phyloP scores from a whole-genome alignment of 225 moss, liverwort and hornwort genomes.

The Straminergon stramineum region DNA sequence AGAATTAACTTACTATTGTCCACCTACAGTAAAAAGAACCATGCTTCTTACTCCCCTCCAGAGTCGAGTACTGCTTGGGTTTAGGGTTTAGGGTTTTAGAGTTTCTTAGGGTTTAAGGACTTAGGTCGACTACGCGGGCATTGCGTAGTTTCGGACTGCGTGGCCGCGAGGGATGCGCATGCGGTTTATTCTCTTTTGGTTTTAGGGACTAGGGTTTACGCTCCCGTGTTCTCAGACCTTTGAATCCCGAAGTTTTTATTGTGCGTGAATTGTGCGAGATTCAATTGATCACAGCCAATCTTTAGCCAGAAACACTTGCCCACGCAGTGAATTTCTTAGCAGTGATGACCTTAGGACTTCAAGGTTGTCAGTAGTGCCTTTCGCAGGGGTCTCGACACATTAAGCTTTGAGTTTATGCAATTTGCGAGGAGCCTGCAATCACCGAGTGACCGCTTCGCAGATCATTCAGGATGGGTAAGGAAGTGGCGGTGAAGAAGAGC shows the following conservation, averaged over 20 bases:
- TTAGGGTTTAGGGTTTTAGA: background rate
- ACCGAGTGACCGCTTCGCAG: background rate
- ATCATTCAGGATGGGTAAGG: slow-evolving; percentile 11
- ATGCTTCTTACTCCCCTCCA: too few relatives aligned
- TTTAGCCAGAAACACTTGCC: background rate
- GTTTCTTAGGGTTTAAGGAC: background rate
- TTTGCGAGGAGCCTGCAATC: background rate
- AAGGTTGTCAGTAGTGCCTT: background rate
- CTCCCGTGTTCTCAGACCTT: too few relatives aligned
- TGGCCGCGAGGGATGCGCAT: background rate
- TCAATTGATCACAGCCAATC: background rate
- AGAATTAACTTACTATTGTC: background rate
- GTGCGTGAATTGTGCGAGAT: background rate
- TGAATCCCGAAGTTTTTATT: background rate
- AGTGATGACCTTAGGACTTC: background rate
- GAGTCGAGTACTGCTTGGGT: background rate
- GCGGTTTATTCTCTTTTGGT: background rate
- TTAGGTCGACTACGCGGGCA: background rate
- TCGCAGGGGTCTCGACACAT: background rate
- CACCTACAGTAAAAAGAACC: background rate
- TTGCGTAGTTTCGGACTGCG: background rate
- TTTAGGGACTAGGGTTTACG: background rate
- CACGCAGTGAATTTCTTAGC: background rate
- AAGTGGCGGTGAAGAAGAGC: slow-evolving; percentile 35
- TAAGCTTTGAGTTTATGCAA: background rate